A percentile compares a stretch with the other conserved stretches of the same genome.
Evolutionary conservation across 257 asterid genomes (phyloP).

Genomic region (Solanum dulcamara): DNA sequence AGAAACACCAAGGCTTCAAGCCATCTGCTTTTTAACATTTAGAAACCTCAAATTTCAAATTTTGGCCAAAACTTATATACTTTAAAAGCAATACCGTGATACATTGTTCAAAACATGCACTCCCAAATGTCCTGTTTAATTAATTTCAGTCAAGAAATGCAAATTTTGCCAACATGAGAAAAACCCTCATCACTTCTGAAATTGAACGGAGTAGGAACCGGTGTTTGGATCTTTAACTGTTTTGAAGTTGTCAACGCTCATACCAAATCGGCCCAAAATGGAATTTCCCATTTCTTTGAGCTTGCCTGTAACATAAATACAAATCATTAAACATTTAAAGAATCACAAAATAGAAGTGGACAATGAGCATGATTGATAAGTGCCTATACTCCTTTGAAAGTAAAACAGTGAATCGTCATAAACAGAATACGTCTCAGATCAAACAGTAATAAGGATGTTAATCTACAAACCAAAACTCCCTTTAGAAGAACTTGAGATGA

Average conservation of each 20-base stretch:
- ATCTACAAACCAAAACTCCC: background rate
- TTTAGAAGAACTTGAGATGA: background rate
- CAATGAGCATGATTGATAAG: background rate
- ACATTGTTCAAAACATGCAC: background rate
- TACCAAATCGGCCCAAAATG: slow-evolving; percentile 81
- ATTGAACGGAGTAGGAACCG: slow-evolving; percentile 73
- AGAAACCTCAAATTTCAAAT: background rate
- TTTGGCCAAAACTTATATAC: background rate
- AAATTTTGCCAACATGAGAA: background rate
- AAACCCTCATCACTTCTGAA: slow-evolving; percentile 16
- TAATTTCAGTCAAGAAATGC: background rate
- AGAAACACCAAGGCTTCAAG: background rate
- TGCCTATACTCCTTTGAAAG: background rate
- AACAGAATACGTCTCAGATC: background rate
- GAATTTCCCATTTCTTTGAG: slow-evolving; percentile 89
- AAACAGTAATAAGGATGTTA: background rate
- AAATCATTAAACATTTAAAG: background rate
- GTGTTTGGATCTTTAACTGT: slow-evolving; percentile 87
- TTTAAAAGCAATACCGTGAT: background rate
- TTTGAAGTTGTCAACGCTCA: slow-evolving; percentile 89
- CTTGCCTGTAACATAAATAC: slow-evolving; percentile 38
- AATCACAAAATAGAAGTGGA: background rate
- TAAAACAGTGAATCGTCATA: background rate
- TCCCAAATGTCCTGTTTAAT: background rate
- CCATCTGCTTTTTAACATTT: background rate